A percentile compares a stretch with the other conserved stretches of the same genome.
phyloP scores from a whole-genome alignment of 2,329 filamentous ascomycete genomes.

The Xylaria sp. region DNA sequence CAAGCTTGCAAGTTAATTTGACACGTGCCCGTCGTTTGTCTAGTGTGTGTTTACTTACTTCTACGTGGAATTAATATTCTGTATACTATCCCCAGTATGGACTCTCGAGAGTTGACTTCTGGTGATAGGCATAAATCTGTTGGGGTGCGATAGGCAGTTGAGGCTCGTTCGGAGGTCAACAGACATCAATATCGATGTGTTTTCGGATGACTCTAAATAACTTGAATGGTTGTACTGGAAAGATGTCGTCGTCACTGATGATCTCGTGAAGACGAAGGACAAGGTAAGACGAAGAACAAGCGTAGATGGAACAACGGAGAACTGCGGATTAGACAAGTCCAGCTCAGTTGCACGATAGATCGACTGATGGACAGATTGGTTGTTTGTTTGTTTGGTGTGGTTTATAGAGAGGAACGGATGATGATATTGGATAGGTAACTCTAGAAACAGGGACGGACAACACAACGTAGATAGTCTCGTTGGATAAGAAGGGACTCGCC shows the following conservation, averaged over 20 bases:
- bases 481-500: conserved; percentile 13
- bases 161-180: conserved; percentile 52
- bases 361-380: neutral
- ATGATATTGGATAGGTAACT: neutral
- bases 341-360: conserved; percentile 11
- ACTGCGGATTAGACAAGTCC: conserved; percentile 1
- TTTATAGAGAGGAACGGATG: conserved; percentile 1
- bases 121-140: conserved; percentile 53
- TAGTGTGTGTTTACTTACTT: conserved; percentile 24
- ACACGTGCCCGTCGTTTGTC: neutral
- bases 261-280: conserved; percentile 16
- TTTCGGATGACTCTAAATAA: conserved; percentile 23
- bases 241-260: conserved; percentile 21
- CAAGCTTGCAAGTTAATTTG: neutral
- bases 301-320: neutral
- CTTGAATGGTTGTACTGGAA: conserved; percentile 12
- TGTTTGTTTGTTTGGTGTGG: neutral
- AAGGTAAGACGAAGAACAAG: conserved; percentile 1
- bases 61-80: conserved; percentile 42
- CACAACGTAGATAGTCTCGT: neutral
- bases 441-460: neutral
- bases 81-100: conserved; percentile 53
- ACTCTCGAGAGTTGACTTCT: conserved; percentile 50
- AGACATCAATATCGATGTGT: conserved; percentile 52
- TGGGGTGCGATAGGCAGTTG: conserved; percentile 51